Conservation (phyloP, 371 early-diverging fungal species). For the Mortierella sp. region DNA sequence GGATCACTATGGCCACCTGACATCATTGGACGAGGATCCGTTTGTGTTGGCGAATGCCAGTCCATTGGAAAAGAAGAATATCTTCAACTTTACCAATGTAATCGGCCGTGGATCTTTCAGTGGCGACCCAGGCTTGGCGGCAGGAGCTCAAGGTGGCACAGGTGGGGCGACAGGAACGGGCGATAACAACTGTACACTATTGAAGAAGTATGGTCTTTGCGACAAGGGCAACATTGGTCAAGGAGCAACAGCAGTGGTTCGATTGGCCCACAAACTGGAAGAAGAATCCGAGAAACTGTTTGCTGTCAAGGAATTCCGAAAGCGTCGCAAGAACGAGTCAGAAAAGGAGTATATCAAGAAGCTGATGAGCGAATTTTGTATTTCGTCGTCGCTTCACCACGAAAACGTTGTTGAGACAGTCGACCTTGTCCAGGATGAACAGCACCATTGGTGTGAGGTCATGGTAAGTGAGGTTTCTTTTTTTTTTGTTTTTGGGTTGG, state of each 20-base stretch:
- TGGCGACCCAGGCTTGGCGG: slow-evolving; percentile 22
- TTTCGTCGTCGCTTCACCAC: slow-evolving; percentile 86
- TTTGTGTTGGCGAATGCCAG: slow-evolving; percentile 14
- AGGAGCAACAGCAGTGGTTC: slow-evolving; percentile 93
- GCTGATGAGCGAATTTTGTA: slow-evolving; percentile 91
- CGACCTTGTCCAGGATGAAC: slow-evolving; percentile 89
- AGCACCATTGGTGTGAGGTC: slow-evolving; percentile 90
- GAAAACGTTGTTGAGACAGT: slow-evolving; percentile 91
- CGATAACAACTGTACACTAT: slow-evolving; percentile 35
- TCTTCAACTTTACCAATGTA: slow-evolving; percentile 43
- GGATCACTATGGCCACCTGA: slow-evolving; percentile 9
- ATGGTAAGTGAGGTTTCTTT: slow-evolving; percentile 68
- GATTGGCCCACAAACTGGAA: slow-evolving; percentile 76
- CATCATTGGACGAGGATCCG: slow-evolving; percentile 19
- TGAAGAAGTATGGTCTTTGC: slow-evolving; percentile 83
- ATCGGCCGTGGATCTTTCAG: slow-evolving; percentile 29
- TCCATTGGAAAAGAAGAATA: slow-evolving; percentile 43
- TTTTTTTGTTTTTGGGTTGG: too few relatives aligned
- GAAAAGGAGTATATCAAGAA: slow-evolving; percentile 93
- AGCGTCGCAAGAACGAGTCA: slow-evolving; percentile 83
- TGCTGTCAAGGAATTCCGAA: slow-evolving; percentile 94
- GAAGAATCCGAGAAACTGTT: slow-evolving; percentile 73
- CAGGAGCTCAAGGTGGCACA: not conserved
- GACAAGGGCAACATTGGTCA: slow-evolving; percentile 84
- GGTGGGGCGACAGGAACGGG: not conserved